These are phyloP conservation scores for Paracorniculantispora psalliotae DNA, from an alignment of 2,329 filamentous ascomycete genomes.

Conservation along the genomic window DNA sequence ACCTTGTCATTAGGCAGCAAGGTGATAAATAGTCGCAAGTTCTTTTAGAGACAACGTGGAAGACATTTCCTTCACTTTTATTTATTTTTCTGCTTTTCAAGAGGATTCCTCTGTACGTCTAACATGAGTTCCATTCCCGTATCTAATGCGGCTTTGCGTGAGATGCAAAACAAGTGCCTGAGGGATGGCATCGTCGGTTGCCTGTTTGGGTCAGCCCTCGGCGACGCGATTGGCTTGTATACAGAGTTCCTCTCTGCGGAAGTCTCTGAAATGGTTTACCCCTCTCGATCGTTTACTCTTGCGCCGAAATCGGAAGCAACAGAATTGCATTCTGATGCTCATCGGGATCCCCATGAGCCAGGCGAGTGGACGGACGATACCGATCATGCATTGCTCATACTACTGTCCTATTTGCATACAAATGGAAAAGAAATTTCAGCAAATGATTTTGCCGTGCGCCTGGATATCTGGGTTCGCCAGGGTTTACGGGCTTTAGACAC, in stretches of 20 bases:
- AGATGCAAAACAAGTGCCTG: neutral
- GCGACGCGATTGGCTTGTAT: slow-evolving; percentile 50
- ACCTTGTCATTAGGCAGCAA: neutral
- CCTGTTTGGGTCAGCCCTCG: slow-evolving; percentile 47
- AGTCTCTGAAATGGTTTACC: slow-evolving; percentile 31
- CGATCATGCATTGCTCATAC: slow-evolving; percentile 45
- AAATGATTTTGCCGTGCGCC: slow-evolving; percentile 38
- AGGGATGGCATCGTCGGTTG: slow-evolving; percentile 26
- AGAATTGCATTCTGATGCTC: slow-evolving; percentile 37
- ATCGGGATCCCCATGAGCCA: slow-evolving; percentile 36
- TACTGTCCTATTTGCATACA: slow-evolving; percentile 44
- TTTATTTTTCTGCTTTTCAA: neutral
- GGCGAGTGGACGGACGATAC: slow-evolving; percentile 52
- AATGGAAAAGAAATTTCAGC: slow-evolving; percentile 32
- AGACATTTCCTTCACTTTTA: neutral
- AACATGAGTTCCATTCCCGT: neutral
- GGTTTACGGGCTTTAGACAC: slow-evolving; percentile 43
- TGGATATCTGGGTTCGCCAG: slow-evolving; percentile 43
- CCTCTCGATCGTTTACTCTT: slow-evolving; percentile 35
- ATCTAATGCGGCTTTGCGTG: neutral
- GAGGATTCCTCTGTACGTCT: neutral
- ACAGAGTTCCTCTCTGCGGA: slow-evolving; percentile 45
- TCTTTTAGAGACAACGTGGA: neutral
- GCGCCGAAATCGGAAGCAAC: slow-evolving; percentile 31
- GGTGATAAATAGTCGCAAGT: neutral